Percentiles rank a stretch among this genome's conserved stretches.
Conservation (phyloP, 192 early-diverging fungal genomes). For the Coemansia reversa region DNA sequence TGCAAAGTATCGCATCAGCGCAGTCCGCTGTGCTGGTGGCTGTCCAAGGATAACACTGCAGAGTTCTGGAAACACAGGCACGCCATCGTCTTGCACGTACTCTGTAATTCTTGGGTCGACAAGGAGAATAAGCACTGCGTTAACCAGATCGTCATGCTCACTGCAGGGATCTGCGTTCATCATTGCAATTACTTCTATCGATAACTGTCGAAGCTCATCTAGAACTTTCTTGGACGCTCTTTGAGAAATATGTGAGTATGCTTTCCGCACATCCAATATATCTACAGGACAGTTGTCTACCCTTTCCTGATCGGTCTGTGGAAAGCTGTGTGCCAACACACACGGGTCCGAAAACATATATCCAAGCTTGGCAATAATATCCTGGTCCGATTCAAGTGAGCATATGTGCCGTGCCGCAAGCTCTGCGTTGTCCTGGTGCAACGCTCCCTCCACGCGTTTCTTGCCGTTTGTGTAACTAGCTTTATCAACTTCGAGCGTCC, state of each 20-base stretch:
- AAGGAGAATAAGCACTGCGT: slow-evolving; percentile 44
- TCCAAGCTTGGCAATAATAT: slow-evolving; percentile 31
- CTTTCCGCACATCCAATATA: slow-evolving; percentile 30
- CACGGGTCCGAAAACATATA: slow-evolving; percentile 47
- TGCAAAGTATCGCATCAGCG: slow-evolving; percentile 45
- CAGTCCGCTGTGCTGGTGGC: slow-evolving; percentile 20
- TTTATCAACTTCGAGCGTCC: not conserved
- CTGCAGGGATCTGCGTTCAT: slow-evolving; percentile 46
- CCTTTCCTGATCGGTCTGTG: slow-evolving; percentile 22
- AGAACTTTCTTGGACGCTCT: slow-evolving; percentile 15
- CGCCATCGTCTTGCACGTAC: slow-evolving; percentile 23
- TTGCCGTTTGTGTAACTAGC: not conserved
- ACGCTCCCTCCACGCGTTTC: not conserved
- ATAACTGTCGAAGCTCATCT: slow-evolving; percentile 32
- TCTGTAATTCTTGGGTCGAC: slow-evolving; percentile 44
- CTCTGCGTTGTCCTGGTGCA: slow-evolving; percentile 8
- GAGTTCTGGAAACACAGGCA: slow-evolving; percentile 41
- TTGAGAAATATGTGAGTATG: slow-evolving; percentile 21
- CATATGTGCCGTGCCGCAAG: slow-evolving; percentile 27
- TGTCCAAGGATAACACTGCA: slow-evolving; percentile 40
- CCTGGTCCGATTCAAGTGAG: slow-evolving; percentile 22
- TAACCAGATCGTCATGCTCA: slow-evolving; percentile 46
- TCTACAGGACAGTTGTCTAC: slow-evolving; percentile 47
- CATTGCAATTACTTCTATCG: slow-evolving; percentile 24
- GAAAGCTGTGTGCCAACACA: slow-evolving; percentile 50